Evolutionary conservation across 73 alveolate genomes (phyloP).

Genomic region (Uronychia setigera): DNA sequence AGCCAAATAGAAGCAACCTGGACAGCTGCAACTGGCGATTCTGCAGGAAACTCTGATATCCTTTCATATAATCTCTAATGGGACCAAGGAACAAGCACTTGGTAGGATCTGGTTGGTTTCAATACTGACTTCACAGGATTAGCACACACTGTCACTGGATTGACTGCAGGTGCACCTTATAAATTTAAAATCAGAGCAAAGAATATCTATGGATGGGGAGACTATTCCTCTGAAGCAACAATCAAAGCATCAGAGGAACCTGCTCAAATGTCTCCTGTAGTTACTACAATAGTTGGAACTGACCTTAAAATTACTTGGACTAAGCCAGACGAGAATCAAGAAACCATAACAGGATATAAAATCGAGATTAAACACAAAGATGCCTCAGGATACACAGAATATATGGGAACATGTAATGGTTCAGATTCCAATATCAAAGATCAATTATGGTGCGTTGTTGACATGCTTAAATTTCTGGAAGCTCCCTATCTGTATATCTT

Average conservation of each 20-base stretch:
- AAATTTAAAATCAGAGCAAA: constrained; percentile 41
- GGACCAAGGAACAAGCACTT: constrained; percentile 38
- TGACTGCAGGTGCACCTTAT: constrained; percentile 26
- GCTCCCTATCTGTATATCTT: constrained; percentile 21
- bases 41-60: constrained; percentile 17
- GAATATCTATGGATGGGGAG: constrained; percentile 58
- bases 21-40: constrained; percentile 30
- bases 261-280: constrained; percentile 13
- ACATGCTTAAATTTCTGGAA: constrained; percentile 9
- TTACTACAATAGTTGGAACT: constrained; percentile 11
- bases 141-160: constrained; percentile 1
- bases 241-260: constrained; percentile 54
- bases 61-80: constrained; percentile 44
- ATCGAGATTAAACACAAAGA: constrained; percentile 6
- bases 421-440: constrained; percentile 5
- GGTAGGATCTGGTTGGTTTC: constrained; percentile 18
- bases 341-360: constrained; percentile 30
- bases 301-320: constrained; percentile 50
- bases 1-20: neutral
- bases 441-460: constrained; percentile 13
- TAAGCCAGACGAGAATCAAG: constrained; percentile 51
- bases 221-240: constrained; percentile 20
- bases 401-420: constrained; percentile 16
- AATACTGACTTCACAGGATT: neutral
- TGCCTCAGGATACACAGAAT: neutral